A percentile compares a stretch with the other conserved stretches of the same genome.
Conservation (phyloP, 257 asterid species). For the Verbena officinalis region DNA sequence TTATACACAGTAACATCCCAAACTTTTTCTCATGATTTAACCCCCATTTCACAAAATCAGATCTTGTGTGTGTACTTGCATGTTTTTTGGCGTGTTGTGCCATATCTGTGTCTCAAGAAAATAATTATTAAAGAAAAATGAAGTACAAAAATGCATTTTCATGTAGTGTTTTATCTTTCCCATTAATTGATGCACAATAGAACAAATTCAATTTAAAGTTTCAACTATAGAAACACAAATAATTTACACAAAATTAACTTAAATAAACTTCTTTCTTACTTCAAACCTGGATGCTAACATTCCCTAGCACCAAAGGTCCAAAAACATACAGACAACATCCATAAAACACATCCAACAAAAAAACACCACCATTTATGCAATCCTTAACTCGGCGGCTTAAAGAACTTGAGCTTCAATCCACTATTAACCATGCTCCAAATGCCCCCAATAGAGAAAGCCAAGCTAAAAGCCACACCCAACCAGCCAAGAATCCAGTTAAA, state of each 20-base stretch:
- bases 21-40: too few species aligned
- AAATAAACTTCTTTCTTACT: neutral
- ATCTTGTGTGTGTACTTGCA: too few species aligned
- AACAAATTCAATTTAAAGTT: neutral
- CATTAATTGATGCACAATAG: neutral
- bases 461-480: conserved; percentile 89
- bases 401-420: conserved; percentile 86
- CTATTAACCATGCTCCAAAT: conserved; percentile 94
- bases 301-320: conserved; percentile 15
- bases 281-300: neutral
- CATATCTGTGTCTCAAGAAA: too few species aligned
- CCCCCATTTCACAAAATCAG: too few species aligned
- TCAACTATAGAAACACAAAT: neutral
- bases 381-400: conserved; percentile 75
- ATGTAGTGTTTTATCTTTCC: too few species aligned
- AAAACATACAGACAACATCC: conserved; percentile 6
- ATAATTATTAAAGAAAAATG: too few species aligned
- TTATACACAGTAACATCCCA: too few species aligned
- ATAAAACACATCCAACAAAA: neutral
- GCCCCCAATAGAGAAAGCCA: conserved; percentile 93
- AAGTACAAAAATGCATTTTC: too few species aligned
- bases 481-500: conserved; percentile 88
- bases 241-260: neutral
- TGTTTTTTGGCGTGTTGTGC: too few species aligned
- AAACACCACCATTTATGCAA: neutral